phyloP scores from a whole-genome alignment of 1,284 basidiomycete species.

The Tylopilus orsonianus region DNA sequence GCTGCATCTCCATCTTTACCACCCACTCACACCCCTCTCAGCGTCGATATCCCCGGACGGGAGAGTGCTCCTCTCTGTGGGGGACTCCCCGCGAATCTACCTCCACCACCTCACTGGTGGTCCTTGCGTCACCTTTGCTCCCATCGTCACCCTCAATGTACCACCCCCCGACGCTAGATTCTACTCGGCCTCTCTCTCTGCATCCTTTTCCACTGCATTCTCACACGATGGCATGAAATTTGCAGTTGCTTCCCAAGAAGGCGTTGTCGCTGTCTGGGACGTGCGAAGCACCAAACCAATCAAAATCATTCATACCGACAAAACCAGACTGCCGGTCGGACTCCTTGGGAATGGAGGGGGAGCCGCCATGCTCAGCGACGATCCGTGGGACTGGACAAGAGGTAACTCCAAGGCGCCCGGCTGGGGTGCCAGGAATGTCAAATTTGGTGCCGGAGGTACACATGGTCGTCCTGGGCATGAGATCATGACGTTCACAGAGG shows the following conservation, averaged over 20 bases:
- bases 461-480: constrained; percentile 49
- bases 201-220: constrained; percentile 85
- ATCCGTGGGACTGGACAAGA: constrained; percentile 65
- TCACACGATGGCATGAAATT: constrained; percentile 79
- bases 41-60: constrained; percentile 85
- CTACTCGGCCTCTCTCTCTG: constrained; percentile 50
- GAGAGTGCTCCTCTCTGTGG: constrained; percentile 79
- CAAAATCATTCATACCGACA: constrained; percentile 61
- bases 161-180: constrained; percentile 48
- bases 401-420: constrained; percentile 59
- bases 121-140: constrained; percentile 52
- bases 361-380: constrained; percentile 58
- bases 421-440: constrained; percentile 76
- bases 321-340: constrained; percentile 38
- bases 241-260: constrained; percentile 85
- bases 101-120: constrained; percentile 69
- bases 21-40: constrained; percentile 32
- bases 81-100: constrained; percentile 81
- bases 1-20: constrained; percentile 34
- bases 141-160: constrained; percentile 55
- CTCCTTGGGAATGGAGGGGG: constrained; percentile 42
- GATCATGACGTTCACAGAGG: constrained; percentile 83
- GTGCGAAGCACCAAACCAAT: constrained; percentile 70
- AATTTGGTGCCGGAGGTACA: constrained; percentile 61
- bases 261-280: constrained; percentile 79